phyloP scores from a whole-genome alignment of 495 filamentous ascomycete species.

The Choiromyces venosus region DNA sequence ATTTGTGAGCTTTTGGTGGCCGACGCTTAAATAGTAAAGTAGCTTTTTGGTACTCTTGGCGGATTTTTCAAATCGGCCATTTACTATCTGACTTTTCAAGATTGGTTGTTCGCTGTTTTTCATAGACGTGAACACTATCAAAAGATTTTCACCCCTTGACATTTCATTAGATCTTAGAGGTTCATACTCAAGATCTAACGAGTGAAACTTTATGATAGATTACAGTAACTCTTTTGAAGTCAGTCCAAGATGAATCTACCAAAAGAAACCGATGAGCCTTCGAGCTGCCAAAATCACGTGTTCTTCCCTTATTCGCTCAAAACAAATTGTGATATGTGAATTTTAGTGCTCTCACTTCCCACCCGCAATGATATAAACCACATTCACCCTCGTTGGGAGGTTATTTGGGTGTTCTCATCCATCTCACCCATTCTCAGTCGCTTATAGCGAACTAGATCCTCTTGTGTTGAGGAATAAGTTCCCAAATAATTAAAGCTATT shows the following conservation, averaged over 20 bases:
- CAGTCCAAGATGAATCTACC: no score
- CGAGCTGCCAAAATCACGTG: not conserved
- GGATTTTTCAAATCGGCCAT: not conserved
- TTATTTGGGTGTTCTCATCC: not conserved
- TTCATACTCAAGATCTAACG: not conserved
- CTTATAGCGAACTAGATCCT: no score
- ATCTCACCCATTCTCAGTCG: not conserved
- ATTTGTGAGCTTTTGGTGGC: not conserved
- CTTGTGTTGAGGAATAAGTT: no score
- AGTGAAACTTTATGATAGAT: not conserved
- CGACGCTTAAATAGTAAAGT: not conserved
- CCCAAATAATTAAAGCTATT: no score
- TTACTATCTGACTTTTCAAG: not conserved
- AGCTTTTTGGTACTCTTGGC: not conserved
- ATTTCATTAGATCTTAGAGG: not conserved
- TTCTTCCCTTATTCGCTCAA: not conserved
- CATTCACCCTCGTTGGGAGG: not conserved
- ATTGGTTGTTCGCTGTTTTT: not conserved
- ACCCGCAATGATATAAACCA: not conserved
- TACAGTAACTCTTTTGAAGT: not conserved
- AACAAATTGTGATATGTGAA: not conserved
- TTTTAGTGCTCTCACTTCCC: not conserved
- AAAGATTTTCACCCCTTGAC: not conserved
- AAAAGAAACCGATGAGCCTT: no score
- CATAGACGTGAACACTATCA: not conserved